Evolutionary conservation across 1,139 yeast genomes (phyloP).

Genomic region (Pneumocystis sp.): DNA sequence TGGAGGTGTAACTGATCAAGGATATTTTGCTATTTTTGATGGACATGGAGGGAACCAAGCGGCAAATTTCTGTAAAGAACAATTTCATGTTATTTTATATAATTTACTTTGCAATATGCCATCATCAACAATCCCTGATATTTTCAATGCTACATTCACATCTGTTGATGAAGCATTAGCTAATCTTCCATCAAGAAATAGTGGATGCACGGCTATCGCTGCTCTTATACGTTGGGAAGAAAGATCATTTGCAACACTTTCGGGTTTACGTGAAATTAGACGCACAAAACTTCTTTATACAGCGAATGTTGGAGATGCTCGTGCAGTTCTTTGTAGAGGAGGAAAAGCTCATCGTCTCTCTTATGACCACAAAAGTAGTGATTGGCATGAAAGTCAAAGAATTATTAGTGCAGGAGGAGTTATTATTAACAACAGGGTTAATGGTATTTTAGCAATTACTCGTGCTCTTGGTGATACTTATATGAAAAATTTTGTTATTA

Average conservation of each 20-base stretch:
- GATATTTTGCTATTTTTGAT: conserved; percentile 89
- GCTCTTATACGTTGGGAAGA: conserved; percentile 64
- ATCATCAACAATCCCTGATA: conserved; percentile 19
- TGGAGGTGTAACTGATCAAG: conserved; percentile 81
- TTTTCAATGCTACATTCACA: conserved; percentile 35
- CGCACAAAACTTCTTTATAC: conserved; percentile 57
- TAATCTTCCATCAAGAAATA: conserved; percentile 37
- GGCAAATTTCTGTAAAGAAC: conserved; percentile 91
- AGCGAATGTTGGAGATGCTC: conserved; percentile 90
- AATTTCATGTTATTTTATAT: conserved; percentile 55
- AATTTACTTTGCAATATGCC: conserved; percentile 31
- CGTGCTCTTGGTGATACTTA: conserved; percentile 89
- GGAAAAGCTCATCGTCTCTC: conserved; percentile 67
- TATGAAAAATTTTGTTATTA: conserved; percentile 78
- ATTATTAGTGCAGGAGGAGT: conserved; percentile 71
- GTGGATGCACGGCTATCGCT: conserved; percentile 94
- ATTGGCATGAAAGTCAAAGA: conserved; percentile 57
- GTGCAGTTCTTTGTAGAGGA: conserved; percentile 54
- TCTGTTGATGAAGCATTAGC: conserved; percentile 61
- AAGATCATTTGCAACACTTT: conserved; percentile 1
- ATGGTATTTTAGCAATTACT: conserved; percentile 90
- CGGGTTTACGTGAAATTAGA: not conserved
- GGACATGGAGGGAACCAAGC: conserved; percentile 95
- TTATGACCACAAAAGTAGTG: conserved; percentile 91
- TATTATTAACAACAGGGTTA: conserved; percentile 78